Base-by-base conservation (phyloP, 805 yeast species). In the Nadsonia fulvescens region DNA sequence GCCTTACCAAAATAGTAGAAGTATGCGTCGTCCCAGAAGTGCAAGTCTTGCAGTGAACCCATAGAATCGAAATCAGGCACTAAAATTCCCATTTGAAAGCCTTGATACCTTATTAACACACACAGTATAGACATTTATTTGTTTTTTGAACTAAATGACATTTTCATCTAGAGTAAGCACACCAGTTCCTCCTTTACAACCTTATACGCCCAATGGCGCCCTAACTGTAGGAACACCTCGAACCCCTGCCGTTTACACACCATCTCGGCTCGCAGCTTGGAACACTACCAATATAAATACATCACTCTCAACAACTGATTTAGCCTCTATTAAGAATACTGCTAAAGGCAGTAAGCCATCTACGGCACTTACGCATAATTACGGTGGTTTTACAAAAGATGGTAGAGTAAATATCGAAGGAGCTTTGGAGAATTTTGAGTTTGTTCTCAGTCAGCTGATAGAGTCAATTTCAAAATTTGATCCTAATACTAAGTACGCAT, bases 381-480 rank as follows among this genome's bases (percentile, higher is more conserved):
- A 15, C 12, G 12, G 12, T 3, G 18, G 7, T 9, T 16, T 21
- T 10, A 21, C 16, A 14, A 25, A 21, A 7, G 29, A 27, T 5
- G 21, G 14, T 9, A 9, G 25, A 17, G 22, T 27, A 20, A 16
- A 21, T 15, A 15, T 27, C 25, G 29, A 22, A 7, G 29, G 22
- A 6, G 29, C 29, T 12, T 12, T 27, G 11, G 22, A 21, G 6
- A 22, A 20, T 2, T 27, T 27, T 11, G 29, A 27, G 18, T 14
- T 10, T 9, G 18, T 22, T 17, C 25, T 27, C 9, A 14, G 21
- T 6, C 12, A 22, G 14, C 37, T 50, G 11, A 47, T 47, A 6
- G 40, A 40, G 6, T 33, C 43, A 5, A 32, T 51, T 14, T 34
- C 44, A 9, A 40, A 36, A 15, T 44, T 47, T 32, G 35, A 35